Percentiles rank a stretch among this genome's conserved stretches.
phyloP scores from a whole-genome alignment of 192 early-diverging fungal species.

The Gonapodya prolifera region DNA sequence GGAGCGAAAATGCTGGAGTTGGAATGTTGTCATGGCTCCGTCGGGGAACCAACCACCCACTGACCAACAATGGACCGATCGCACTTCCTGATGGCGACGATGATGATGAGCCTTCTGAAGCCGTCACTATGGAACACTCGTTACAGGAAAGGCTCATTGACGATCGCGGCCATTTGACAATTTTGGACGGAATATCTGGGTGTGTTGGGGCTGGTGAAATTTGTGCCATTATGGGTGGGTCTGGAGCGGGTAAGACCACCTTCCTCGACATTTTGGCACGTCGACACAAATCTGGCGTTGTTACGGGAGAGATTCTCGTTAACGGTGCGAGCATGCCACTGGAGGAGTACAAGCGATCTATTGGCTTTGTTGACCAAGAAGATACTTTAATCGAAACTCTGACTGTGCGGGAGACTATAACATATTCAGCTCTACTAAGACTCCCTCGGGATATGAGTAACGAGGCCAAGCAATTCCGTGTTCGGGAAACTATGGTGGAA shows the following conservation, averaged over 20 bases:
- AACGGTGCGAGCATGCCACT: conserved; percentile 58
- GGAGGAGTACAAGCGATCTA: conserved; percentile 35
- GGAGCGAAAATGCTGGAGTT: background rate
- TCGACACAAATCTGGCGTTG: conserved; percentile 49
- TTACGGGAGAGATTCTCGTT: conserved; percentile 63
- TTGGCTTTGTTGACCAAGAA: conserved; percentile 81
- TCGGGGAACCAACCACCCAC: too few relatives aligned
- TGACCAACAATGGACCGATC: background rate
- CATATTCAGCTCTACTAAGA: conserved; percentile 76
- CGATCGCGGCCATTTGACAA: conserved; percentile 5
- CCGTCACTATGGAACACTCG: background rate
- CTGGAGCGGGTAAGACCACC: conserved; percentile 87
- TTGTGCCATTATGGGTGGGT: conserved; percentile 85
- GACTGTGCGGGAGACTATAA: conserved; percentile 82
- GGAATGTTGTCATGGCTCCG: too few relatives aligned
- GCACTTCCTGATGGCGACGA: background rate
- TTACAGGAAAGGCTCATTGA: background rate
- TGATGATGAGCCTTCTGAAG: background rate
- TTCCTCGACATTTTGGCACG: conserved; percentile 80
- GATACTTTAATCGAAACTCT: conserved; percentile 72
- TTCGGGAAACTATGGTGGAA: conserved; percentile 71
- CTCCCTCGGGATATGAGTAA: conserved; percentile 52
- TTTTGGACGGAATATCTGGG: conserved; percentile 61
- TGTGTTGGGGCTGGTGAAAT: conserved; percentile 71
- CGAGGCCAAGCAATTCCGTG: conserved; percentile 49